These are phyloP conservation scores for Sclerospora graminicola DNA, from an alignment of 352 stramenopile species.

Conservation along the genomic window DNA sequence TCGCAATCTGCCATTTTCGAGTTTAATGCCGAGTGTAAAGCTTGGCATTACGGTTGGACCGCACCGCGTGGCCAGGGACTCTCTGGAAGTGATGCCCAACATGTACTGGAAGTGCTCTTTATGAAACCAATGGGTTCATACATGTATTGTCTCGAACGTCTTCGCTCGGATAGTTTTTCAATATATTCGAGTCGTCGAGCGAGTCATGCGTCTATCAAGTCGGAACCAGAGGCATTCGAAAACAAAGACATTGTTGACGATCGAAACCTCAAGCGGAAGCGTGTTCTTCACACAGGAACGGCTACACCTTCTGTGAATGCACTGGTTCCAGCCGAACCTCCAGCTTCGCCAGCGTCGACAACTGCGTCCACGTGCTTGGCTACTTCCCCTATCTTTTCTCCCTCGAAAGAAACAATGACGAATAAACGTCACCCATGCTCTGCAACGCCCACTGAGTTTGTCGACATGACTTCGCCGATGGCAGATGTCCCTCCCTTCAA, in stretches of 20 bases:
- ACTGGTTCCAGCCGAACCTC: slow-evolving; percentile 16
- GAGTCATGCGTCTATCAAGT: slow-evolving; percentile 45
- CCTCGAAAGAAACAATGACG: slow-evolving; percentile 24
- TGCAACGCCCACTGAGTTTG: slow-evolving; percentile 18
- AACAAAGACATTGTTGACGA: slow-evolving; percentile 29
- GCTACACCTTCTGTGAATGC: slow-evolving; percentile 13
- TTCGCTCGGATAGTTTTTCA: slow-evolving; percentile 66
- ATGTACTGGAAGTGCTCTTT: slow-evolving; percentile 72
- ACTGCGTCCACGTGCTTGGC: slow-evolving; percentile 21
- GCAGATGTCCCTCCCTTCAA: slow-evolving; percentile 24
- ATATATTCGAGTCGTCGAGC: slow-evolving; percentile 74
- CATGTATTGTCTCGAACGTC: slow-evolving; percentile 68
- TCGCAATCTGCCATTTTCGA: slow-evolving; percentile 79
- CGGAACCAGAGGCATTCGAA: slow-evolving; percentile 46
- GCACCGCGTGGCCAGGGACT: slow-evolving; percentile 62
- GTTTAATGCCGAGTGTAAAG: slow-evolving; percentile 84
- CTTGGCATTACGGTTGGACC: slow-evolving; percentile 85
- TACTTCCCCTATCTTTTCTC: slow-evolving; percentile 29
- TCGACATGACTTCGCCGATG: slow-evolving; percentile 22
- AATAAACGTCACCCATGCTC: slow-evolving; percentile 10
- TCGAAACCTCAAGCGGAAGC: slow-evolving; percentile 50
- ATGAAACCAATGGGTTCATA: slow-evolving; percentile 79
- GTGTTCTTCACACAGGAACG: slow-evolving; percentile 13
- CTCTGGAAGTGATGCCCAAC: slow-evolving; percentile 64
- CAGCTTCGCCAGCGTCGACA: slow-evolving; percentile 25